Conservation (phyloP, 805 yeast species). For the Kodamaea lidongshanica region DNA sequence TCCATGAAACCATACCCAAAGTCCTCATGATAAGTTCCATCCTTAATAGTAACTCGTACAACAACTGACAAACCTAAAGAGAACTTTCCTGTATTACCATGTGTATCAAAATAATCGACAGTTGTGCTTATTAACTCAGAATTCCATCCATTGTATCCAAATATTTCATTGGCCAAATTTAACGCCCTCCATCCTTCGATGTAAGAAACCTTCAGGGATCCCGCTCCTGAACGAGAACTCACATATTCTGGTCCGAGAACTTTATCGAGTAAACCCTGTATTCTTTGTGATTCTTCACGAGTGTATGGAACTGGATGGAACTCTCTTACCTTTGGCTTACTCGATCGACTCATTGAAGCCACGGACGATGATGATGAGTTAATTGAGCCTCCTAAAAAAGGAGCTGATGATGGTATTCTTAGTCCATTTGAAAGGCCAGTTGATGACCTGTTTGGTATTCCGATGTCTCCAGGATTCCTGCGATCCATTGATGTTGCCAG, state of each 20-base stretch:
- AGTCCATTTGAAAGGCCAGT: too few relatives aligned
- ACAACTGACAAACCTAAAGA: conserved; percentile 65
- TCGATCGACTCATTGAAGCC: too few relatives aligned
- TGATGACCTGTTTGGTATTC: too few relatives aligned
- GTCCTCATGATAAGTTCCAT: conserved; percentile 78
- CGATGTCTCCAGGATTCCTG: too few relatives aligned
- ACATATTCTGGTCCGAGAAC: conserved; percentile 72
- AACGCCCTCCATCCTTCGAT: conserved; percentile 83
- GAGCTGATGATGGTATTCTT: too few relatives aligned
- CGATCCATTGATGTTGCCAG: too few relatives aligned
- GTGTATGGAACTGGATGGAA: conserved; percentile 24
- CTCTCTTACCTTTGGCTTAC: conserved; percentile 3
- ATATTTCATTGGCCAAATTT: conserved; percentile 71
- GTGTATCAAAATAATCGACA: conserved; percentile 67
- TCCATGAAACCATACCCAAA: conserved; percentile 72
- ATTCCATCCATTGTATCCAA: conserved; percentile 81
- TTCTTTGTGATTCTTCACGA: conserved; percentile 27
- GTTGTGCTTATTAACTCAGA: conserved; percentile 61
- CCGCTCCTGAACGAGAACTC: conserved; percentile 70
- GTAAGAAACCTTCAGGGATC: conserved; percentile 61
- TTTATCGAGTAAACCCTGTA: conserved; percentile 29
- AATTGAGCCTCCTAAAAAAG: too few relatives aligned
- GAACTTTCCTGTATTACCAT: conserved; percentile 45
- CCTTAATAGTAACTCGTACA: conserved; percentile 66
- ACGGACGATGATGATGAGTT: too few relatives aligned